Percentiles rank a stretch among this genome's conserved stretches.
phyloP scores from a whole-genome alignment of 345 rosid species.

The Clausena lansium region DNA sequence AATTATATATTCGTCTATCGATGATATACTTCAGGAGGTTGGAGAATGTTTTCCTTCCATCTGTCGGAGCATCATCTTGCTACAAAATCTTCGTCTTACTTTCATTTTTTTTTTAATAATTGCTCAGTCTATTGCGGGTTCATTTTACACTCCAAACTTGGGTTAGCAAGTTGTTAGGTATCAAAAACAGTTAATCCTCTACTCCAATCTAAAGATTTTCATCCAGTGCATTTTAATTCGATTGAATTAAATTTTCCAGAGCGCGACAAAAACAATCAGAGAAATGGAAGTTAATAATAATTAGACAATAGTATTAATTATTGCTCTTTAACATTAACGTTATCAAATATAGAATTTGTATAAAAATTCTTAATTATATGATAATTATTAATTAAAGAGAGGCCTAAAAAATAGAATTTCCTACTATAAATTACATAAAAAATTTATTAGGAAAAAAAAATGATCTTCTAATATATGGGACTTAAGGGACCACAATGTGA shows the following conservation, averaged over 20 bases:
- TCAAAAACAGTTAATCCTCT: background rate
- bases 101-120: background rate
- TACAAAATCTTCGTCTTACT: background rate
- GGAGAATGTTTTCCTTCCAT: background rate
- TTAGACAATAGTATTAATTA: too few species aligned
- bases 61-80: background rate
- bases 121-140: background rate
- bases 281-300: slow-evolving; percentile 71
- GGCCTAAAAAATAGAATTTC: too few species aligned
- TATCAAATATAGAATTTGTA: too few species aligned
- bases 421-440: too few species aligned
- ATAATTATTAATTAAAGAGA: too few species aligned
- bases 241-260: slow-evolving; percentile 37
- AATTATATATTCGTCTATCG: background rate
- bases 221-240: background rate
- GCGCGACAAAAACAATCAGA: slow-evolving; percentile 60
- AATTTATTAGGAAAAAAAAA: too few species aligned
- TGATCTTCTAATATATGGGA: too few species aligned
- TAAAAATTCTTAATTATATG: too few species aligned
- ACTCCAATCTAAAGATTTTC: background rate
- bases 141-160: background rate
- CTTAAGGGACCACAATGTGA: too few species aligned
- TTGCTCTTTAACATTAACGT: too few species aligned
- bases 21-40: background rate
- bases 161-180: background rate